Base-by-base conservation (phyloP, 768 basidiomycete genomes). In the Chiua virens region DNA sequence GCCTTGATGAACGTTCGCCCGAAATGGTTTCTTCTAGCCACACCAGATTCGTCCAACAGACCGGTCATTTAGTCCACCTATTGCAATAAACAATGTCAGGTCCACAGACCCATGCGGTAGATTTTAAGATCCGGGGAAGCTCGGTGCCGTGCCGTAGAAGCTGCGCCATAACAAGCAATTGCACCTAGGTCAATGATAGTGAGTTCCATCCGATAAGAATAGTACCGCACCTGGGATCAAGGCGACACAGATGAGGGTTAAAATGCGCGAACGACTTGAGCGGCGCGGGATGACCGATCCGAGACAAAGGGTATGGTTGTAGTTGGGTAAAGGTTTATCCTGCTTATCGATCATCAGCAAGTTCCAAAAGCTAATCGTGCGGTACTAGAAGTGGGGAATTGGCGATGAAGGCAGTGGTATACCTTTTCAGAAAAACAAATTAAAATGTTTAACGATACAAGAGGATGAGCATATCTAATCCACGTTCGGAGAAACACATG, bases 11-110 rank as follows among this genome's bases (percentile, higher is more conserved):
- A 74, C 6, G 71, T 75, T 36, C 55, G 47, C 17, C 55, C 44
- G 52, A 72, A 67, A 56, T 57, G 20, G 73, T 74, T 30, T 62
- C 54, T 32, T 47, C 50, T 13, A 68, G 68, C 47, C 73, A 56
- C 59, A 73, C 73, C 45, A 74, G 66, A 53, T 76, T 70, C n/a
- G 66, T 67, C 30, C 64, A 50, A 42, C 63, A 66, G 39, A 50
- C 54, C 6, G 27, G 58, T 49, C 43, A 76, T 58, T 55, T 76
- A 75, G 28, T 77, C 74, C 8, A 30, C 30, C 7, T 2, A 27
- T 8, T 4, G 30, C 74, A 76, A 42, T 34, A 34, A 30, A 34
- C 34, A 17, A 34, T 17, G 17, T 7, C 34, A 34, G 34, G 6
- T 34, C 15, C 34, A 17, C 34, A 34, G 34, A 34, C 70, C 59